Evolutionary conservation across 2,329 filamentous ascomycete genomes (phyloP).

Genomic region (Aschersonia sp.): DNA sequence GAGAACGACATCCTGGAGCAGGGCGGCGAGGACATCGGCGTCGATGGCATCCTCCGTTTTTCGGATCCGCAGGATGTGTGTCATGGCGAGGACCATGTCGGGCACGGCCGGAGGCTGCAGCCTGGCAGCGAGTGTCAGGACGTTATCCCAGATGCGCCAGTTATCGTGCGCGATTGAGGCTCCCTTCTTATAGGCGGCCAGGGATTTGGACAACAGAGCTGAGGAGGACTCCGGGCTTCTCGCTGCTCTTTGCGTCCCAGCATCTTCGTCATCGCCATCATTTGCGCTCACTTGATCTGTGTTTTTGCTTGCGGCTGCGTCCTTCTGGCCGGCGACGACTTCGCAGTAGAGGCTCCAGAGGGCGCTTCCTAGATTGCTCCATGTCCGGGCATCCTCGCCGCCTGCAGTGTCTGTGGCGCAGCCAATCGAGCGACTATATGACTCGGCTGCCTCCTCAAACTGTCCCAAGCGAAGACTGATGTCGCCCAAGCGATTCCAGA

Average conservation of each 20-base stretch:
- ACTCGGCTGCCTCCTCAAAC: slow-evolving; percentile 67
- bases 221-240: slow-evolving; percentile 31
- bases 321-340: slow-evolving; percentile 23
- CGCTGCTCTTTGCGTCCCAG: slow-evolving; percentile 7
- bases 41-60: slow-evolving; percentile 71
- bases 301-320: slow-evolving; percentile 6
- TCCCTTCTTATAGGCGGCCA: slow-evolving; percentile 76
- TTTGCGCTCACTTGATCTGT: slow-evolving; percentile 3
- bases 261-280: slow-evolving; percentile 15
- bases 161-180: slow-evolving; percentile 72
- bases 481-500: slow-evolving; percentile 87
- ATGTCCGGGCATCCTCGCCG: slow-evolving; percentile 79
- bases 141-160: slow-evolving; percentile 93
- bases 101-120: slow-evolving; percentile 58
- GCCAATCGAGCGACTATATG: slow-evolving; percentile 71
- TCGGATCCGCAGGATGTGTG: slow-evolving; percentile 61
- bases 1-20: slow-evolving; percentile 57
- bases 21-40: slow-evolving; percentile 50
- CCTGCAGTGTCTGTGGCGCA: slow-evolving; percentile 45
- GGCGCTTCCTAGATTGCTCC: slow-evolving; percentile 85
- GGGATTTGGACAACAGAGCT: slow-evolving; percentile 55
- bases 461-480: slow-evolving; percentile 64
- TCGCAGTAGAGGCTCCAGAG: slow-evolving; percentile 56
- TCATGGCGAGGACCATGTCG: slow-evolving; percentile 64
- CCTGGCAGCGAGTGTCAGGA: slow-evolving; percentile 72